phyloP scores from a whole-genome alignment of 1,139 yeast species.

The Candida pseudocylindracea region DNA sequence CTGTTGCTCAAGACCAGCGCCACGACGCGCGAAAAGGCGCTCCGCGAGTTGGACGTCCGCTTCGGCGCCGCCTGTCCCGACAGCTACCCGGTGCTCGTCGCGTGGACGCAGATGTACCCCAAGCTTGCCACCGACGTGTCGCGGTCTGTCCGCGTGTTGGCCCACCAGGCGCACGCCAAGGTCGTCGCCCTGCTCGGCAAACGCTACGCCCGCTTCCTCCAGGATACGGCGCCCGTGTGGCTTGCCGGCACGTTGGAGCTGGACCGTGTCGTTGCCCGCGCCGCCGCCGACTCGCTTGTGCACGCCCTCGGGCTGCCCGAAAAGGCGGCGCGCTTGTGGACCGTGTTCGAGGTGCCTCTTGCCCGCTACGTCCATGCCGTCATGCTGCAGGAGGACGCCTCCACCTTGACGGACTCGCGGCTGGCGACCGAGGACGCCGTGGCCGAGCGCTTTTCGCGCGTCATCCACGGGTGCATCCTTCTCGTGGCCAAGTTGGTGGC shows the following conservation, averaged over 20 bases:
- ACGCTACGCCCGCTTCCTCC: constrained; percentile 35
- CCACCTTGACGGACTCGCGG: constrained; percentile 55
- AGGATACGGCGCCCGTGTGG: constrained; percentile 54
- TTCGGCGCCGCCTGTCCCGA: constrained; percentile 1
- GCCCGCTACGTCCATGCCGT: constrained; percentile 30
- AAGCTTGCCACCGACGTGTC: constrained; percentile 56
- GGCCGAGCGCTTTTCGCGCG: constrained; percentile 39
- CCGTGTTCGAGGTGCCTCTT: constrained; percentile 30
- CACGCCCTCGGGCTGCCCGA: constrained; percentile 30
- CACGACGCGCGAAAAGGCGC: constrained; percentile 65
- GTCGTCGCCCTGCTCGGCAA: constrained; percentile 36
- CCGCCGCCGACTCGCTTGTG: constrained; percentile 24
- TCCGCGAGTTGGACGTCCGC: constrained; percentile 22
- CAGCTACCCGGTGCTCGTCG: neutral
- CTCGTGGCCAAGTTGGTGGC: constrained; percentile 20
- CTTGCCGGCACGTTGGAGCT: constrained; percentile 46
- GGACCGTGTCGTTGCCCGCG: constrained; percentile 34
- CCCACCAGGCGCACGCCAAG: constrained; percentile 44
- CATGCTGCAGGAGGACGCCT: constrained; percentile 30
- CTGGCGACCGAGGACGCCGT: constrained; percentile 49
- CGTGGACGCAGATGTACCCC: constrained; percentile 66
- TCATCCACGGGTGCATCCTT: constrained; percentile 26
- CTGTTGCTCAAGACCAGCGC: constrained; percentile 58
- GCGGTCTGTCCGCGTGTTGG: constrained; percentile 30
- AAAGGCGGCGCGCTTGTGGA: constrained; percentile 40